Evolutionary conservation across 768 basidiomycete species (phyloP).

Genomic region (Daedalea quercina): DNA sequence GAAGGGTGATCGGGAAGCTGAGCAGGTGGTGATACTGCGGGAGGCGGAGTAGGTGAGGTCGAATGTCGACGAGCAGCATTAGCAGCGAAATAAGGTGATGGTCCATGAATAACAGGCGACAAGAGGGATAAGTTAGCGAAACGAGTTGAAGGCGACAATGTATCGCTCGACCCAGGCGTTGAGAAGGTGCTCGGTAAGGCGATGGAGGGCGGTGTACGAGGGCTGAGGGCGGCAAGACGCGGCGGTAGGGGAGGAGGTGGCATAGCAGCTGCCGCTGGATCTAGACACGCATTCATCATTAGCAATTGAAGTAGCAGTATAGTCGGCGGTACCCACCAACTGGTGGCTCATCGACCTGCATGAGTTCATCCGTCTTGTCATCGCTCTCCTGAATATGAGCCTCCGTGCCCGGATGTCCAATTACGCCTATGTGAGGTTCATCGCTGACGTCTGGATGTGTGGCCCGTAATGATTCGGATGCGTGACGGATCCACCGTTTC

Average conservation of each 20-base stretch:
- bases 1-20: background rate
- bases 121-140: constrained; percentile 49
- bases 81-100: constrained; percentile 1
- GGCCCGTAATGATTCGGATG: constrained; percentile 16
- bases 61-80: background rate
- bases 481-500: constrained; percentile 34
- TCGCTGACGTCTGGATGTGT: background rate
- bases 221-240: constrained; percentile 1
- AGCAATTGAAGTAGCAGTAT: no score
- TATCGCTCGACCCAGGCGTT: background rate
- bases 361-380: constrained; percentile 4
- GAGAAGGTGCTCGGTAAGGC: background rate
- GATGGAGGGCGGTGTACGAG: background rate
- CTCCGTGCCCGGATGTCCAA: background rate
- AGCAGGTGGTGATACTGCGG: background rate
- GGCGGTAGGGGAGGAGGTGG: constrained; percentile 48
- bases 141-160: constrained; percentile 37
- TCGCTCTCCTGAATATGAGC: background rate
- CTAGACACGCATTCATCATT: constrained; percentile 15
- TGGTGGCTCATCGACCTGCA: constrained; percentile 10
- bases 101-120: constrained; percentile 23
- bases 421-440: background rate
- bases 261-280: constrained; percentile 32
- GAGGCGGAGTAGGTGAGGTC: background rate
- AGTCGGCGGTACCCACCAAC: constrained; percentile 15